phyloP scores from a whole-genome alignment of 2,329 filamentous ascomycete genomes.

The Diaporthe batatas region DNA sequence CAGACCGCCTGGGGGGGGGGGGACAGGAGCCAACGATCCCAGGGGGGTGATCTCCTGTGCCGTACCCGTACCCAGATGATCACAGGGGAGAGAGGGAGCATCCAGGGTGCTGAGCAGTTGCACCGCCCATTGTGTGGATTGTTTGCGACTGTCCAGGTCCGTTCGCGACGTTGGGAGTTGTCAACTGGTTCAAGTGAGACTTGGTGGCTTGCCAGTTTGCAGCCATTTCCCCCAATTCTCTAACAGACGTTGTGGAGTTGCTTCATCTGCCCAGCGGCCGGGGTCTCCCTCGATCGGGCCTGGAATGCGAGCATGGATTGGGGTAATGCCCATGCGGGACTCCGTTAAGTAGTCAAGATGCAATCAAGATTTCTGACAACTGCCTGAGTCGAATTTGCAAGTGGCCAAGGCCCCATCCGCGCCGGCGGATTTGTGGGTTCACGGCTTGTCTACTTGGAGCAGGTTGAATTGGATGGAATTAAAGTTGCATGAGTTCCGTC shows the following conservation, averaged over 20 bases:
- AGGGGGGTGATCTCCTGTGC: neutral
- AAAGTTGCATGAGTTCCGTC: slow-evolving; percentile 38
- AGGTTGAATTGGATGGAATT: slow-evolving; percentile 23
- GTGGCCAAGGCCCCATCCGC: slow-evolving; percentile 6
- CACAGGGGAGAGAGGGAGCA: neutral
- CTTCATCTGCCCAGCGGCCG: slow-evolving; percentile 13
- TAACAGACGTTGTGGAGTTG: neutral
- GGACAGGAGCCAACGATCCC: neutral
- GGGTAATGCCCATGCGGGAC: too few species aligned
- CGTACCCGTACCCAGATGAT: neutral
- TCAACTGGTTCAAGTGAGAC: slow-evolving; percentile 26
- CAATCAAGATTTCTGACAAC: neutral
- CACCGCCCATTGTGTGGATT: slow-evolving; percentile 6
- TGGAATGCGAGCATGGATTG: slow-evolving; percentile 3
- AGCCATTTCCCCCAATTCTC: neutral
- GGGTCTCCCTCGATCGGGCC: slow-evolving; percentile 7
- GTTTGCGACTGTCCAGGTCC: neutral
- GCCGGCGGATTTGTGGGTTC: slow-evolving; percentile 6
- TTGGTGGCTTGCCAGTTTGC: slow-evolving; percentile 13
- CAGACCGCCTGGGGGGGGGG: neutral
- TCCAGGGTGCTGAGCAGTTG: neutral
- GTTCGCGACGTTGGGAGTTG: slow-evolving; percentile 9
- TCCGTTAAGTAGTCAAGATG: neutral
- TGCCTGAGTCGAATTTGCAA: slow-evolving; percentile 12
- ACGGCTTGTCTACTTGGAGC: neutral